These are phyloP conservation scores for Podaxis rugospora DNA, from an alignment of 768 basidiomycete species.

Conservation along the genomic window DNA sequence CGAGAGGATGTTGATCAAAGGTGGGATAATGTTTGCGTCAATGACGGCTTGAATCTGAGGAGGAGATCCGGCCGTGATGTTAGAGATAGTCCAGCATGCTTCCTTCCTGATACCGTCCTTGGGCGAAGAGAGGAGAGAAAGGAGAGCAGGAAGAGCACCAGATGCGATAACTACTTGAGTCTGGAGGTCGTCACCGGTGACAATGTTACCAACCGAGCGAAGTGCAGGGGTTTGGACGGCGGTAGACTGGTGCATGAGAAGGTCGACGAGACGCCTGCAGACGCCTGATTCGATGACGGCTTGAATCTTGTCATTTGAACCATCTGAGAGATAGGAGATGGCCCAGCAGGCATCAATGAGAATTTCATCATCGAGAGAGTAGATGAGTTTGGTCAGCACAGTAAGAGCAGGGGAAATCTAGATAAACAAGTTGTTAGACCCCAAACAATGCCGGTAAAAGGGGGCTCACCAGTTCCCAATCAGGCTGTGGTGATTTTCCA, in stretches of 20 bases:
- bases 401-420: slow-evolving; percentile 96
- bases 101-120: slow-evolving; percentile 99
- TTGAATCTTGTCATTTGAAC: slow-evolving; percentile 99
- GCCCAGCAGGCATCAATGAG: slow-evolving; percentile 99
- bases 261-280: slow-evolving; percentile 93
- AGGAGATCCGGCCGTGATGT: slow-evolving; percentile 95
- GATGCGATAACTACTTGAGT: slow-evolving; percentile 99
- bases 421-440: slow-evolving; percentile 16
- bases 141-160: slow-evolving; percentile 91
- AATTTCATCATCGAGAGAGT: slow-evolving; percentile 98
- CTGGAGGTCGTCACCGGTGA: slow-evolving; percentile 98
- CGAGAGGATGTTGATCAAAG: slow-evolving; percentile 95
- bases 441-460: slow-evolving; percentile 4
- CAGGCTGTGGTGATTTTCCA: slow-evolving; percentile 96
- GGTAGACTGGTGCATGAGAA: slow-evolving; percentile 91
- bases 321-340: slow-evolving; percentile 98
- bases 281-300: slow-evolving; percentile 99
- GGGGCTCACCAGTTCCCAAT: slow-evolving; percentile 86
- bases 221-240: slow-evolving; percentile 98
- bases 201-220: slow-evolving; percentile 98
- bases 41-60: slow-evolving; percentile 97
- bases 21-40: slow-evolving; percentile 97
- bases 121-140: slow-evolving; percentile 89
- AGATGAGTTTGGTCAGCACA: slow-evolving; percentile 97
- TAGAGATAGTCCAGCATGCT: slow-evolving; percentile 99